Percentiles rank a stretch among this genome's conserved stretches.
These are phyloP conservation scores for Suillus americanus DNA, from an alignment of 768 basidiomycete genomes.

Conservation along the genomic window DNA sequence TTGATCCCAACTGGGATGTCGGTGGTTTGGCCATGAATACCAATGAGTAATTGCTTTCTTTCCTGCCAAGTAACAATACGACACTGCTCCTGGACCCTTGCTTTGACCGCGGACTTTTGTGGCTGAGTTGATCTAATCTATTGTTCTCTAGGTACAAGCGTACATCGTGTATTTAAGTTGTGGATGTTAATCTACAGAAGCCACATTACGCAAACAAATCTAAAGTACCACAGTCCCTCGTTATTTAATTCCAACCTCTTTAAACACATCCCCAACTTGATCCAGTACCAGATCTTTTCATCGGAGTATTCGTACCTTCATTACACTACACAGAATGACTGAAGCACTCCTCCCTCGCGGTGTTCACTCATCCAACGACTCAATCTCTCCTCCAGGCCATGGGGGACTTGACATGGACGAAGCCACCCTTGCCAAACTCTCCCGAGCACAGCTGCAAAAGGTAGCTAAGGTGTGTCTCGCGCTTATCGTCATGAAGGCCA, in stretches of 20 bases:
- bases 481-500: neutral
- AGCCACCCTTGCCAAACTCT: conserved; percentile 20
- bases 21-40: neutral
- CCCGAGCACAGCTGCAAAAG: conserved; percentile 18
- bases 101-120: conserved; percentile 6
- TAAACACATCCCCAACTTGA: neutral
- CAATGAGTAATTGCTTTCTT: neutral
- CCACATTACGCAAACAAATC: neutral
- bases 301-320: neutral
- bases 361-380: neutral
- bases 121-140: conserved; percentile 3
- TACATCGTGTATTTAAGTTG: neutral
- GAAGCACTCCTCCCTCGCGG: neutral
- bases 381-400: neutral
- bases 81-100: neutral
- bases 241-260: neutral
- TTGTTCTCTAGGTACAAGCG: conserved; percentile 5
- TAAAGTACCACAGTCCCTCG: neutral
- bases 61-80: neutral
- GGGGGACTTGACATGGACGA: conserved; percentile 9
- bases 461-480: neutral
- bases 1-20: neutral
- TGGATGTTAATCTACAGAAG: neutral
- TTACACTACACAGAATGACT: neutral
- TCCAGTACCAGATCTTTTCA: neutral